Conservation (phyloP, 805 yeast genomes). For the Kuraishia ogatae region DNA sequence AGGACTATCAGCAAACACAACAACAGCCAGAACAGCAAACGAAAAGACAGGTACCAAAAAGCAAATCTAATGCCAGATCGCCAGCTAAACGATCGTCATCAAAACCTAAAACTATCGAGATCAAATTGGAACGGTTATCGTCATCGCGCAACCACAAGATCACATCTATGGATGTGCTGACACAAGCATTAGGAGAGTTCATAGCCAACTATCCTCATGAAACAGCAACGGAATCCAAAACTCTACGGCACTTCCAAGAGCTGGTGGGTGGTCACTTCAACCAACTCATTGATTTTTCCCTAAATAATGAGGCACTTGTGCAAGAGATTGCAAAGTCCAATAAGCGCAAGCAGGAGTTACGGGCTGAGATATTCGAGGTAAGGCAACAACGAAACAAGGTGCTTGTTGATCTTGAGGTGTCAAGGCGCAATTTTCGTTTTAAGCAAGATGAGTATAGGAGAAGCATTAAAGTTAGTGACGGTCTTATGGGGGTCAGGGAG, state of each 20-base stretch:
- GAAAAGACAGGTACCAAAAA: no score
- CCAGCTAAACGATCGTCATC: not conserved
- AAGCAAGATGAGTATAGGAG: not conserved
- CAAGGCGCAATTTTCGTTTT: not conserved
- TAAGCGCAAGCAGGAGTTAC: slow-evolving; percentile 18
- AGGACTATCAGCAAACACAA: not conserved
- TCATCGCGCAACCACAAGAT: slow-evolving; percentile 13
- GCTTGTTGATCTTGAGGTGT: slow-evolving; percentile 1
- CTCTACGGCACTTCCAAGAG: slow-evolving; percentile 12
- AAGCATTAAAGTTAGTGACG: not conserved
- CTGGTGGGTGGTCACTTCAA: slow-evolving; percentile 20
- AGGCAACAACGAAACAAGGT: slow-evolving; percentile 16
- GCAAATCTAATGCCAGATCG: no score
- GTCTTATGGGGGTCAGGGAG: not conserved
- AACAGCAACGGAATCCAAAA: slow-evolving; percentile 2
- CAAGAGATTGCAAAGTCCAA: slow-evolving; percentile 20
- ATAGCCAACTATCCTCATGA: slow-evolving; percentile 13
- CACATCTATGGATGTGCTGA: slow-evolving; percentile 23
- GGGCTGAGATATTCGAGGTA: slow-evolving; percentile 19
- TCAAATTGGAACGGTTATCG: slow-evolving; percentile 5
- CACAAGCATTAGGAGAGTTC: slow-evolving; percentile 21
- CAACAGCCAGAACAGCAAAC: not conserved
- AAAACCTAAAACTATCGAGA: slow-evolving; percentile 2
- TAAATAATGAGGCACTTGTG: slow-evolving; percentile 24
- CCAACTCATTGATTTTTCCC: slow-evolving; percentile 24